Evolutionary conservation across 768 basidiomycete genomes (phyloP), one percentile per base, ranked within the genome.

Genomic region (Rhizopogon roseolus): DNA sequence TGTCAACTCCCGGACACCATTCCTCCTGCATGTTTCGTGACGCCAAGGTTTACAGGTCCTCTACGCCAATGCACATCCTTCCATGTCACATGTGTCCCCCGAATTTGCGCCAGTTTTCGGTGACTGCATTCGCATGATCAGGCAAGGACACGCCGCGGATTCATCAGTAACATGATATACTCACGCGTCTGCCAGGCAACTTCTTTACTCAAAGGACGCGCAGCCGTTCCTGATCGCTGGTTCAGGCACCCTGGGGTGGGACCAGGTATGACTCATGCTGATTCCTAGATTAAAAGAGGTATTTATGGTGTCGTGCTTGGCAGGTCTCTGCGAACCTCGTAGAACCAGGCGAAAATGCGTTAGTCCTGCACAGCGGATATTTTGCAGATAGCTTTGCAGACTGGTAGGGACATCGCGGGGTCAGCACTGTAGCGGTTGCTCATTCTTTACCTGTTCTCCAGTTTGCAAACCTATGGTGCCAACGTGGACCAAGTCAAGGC

Each of bases 191-290:
- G 37, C 40, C 58, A 87, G 90, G 57, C 75, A 90, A 52, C 85
- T 98, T 6, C 71, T 98, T 19, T 85, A 84, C 65, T 87, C 96
- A 29, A 79, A 82, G 52, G 73, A 76, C 22, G 90, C 80, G 0
- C 97, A 98, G 64, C 92, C 93, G 0, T 93, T 99, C 77, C 72
- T 99, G 62, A 88, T 98, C 57, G 86, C 94, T 27, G 97, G 97
- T 1, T 90, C 87, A 52, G 97, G 97, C 14, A 98, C 97, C 2
- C 78, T 99, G 34, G 97, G 97, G 28, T 98, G 95, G 94, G 95
- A 98, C 68, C 89, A 92, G 81, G 90, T 80, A 41, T 58, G 79
- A 64, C 17, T 5, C 19, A 22, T 22, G 1, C 27, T 32, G 34
- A 36, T 51, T 49, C 22, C 38, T 16, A 29, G 29, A 36, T 44